phyloP scores from a whole-genome alignment of 257 asterid genomes.

The Primulina tabacum region DNA sequence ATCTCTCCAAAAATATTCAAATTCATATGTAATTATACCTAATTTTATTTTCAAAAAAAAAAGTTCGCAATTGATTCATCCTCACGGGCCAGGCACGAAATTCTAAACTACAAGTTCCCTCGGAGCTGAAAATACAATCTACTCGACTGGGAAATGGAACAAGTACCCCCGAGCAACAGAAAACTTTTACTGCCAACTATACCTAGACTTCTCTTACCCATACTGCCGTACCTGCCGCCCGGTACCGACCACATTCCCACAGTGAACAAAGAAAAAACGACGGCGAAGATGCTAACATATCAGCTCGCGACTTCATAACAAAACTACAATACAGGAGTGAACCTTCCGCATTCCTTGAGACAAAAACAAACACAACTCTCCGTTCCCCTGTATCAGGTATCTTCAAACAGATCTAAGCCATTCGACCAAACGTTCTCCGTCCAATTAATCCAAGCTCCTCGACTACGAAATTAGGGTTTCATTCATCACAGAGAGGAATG shows the following conservation, averaged over 20 bases:
- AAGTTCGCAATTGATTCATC: too few relatives aligned
- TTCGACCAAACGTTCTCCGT: neutral
- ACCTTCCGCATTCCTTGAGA: neutral
- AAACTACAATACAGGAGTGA: neutral
- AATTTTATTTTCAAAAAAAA: too few relatives aligned
- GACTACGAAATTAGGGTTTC: constrained; percentile 34
- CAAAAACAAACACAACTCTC: neutral
- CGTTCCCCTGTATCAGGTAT: neutral
- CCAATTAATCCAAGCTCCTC: neutral
- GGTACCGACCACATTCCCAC: neutral
- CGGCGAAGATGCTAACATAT: neutral
- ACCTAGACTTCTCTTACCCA: neutral
- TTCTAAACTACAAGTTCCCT: too few relatives aligned
- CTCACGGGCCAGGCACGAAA: too few relatives aligned
- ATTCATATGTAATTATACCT: too few relatives aligned
- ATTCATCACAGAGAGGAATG: neutral
- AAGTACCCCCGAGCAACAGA: too few relatives aligned
- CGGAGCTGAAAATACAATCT: too few relatives aligned
- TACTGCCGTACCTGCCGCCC: neutral
- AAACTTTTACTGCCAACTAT: neutral
- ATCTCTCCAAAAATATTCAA: too few relatives aligned
- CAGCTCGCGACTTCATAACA: neutral
- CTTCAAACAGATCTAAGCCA: neutral
- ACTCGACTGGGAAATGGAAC: too few relatives aligned
- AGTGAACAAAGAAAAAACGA: neutral